These are phyloP conservation scores for Globisporangium spinosum DNA, from an alignment of 352 stramenopile species.

Conservation along the genomic window DNA sequence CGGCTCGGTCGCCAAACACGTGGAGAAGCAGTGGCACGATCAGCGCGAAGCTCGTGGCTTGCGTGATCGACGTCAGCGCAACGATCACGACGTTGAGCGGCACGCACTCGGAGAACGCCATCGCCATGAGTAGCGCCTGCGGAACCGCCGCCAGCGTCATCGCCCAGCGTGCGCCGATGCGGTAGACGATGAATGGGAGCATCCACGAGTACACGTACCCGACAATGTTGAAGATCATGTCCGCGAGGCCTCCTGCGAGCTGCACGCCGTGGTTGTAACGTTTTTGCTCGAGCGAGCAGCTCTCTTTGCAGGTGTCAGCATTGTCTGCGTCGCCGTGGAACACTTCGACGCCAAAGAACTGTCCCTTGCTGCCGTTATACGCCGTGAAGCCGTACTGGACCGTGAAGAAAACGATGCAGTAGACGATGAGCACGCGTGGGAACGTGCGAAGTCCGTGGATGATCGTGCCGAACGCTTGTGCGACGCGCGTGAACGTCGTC, in stretches of 20 bases:
- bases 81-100: slow-evolving; percentile 34
- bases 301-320: slow-evolving; percentile 34
- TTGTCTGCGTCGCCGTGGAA: slow-evolving; percentile 33
- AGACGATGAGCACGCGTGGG: slow-evolving; percentile 35
- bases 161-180: slow-evolving; percentile 32
- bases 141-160: slow-evolving; percentile 34
- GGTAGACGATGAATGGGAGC: slow-evolving; percentile 34
- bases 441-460: slow-evolving; percentile 42
- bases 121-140: slow-evolving; percentile 38
- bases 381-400: slow-evolving; percentile 49
- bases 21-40: slow-evolving; percentile 48
- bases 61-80: slow-evolving; percentile 38
- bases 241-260: slow-evolving; percentile 37
- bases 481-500: slow-evolving; percentile 23
- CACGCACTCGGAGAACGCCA: slow-evolving; percentile 38
- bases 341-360: slow-evolving; percentile 59
- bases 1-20: slow-evolving; percentile 31
- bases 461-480: slow-evolving; percentile 42
- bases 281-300: slow-evolving; percentile 35
- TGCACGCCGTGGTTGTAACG: slow-evolving; percentile 40
- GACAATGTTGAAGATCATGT: slow-evolving; percentile 39
- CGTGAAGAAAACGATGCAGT: slow-evolving; percentile 45
- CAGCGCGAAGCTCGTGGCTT: slow-evolving; percentile 41
- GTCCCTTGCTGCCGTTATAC: slow-evolving; percentile 60
- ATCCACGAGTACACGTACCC: slow-evolving; percentile 45